Base-by-base conservation (phyloP, 768 basidiomycete genomes). In the Boletus subparvulus region DNA sequence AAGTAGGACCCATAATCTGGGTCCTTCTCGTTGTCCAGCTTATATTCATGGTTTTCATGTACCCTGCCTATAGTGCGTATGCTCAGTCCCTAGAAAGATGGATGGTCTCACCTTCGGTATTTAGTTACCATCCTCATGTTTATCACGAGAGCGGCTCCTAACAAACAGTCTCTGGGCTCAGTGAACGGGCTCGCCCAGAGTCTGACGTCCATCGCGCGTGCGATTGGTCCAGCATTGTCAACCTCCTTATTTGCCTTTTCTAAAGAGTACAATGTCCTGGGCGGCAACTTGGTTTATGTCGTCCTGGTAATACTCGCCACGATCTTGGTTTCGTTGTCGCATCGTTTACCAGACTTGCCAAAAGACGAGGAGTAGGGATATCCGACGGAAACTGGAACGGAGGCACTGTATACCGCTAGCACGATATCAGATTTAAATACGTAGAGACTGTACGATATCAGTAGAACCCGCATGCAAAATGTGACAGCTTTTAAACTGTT, bases 101-200 rank as follows among this genome's bases (percentile, higher is more conserved):
- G 24, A 50, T 44, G 30, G 39, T 46, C 55, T 63, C 21, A 62
- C 40, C 21, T 19, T 33, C 21, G 3, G 4, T 21, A n/a, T 6
- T 42, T 55, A 59, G 83, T 76, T 21, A 78, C 79, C 46, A 77
- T 81, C 19, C 80, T 80, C 43, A 77, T 85, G 62, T 83, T 78
- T 52, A 69, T 84, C 52, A 83, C 78, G 4, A 74, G 76, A 30
- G 79, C 82, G 2, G 72, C 83, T 2, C 83, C 85, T 0, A 78
- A 77, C 57, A 78, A 75, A 50, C 71, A 72, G 17, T 79, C 81
- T 2, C 72, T 86, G 4, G 84, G 83, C 11, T 78, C 83, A 12
- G 80, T 78, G 1, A 83, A 85, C 56, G 84, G 84, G 2, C 70
- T 85, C 16, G 74, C 78, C 2, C 84, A 84, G 32, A 81, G 76